Evolutionary conservation across 2,329 filamentous ascomycete species (phyloP).

Genomic region (Pezicula rhizophila): DNA sequence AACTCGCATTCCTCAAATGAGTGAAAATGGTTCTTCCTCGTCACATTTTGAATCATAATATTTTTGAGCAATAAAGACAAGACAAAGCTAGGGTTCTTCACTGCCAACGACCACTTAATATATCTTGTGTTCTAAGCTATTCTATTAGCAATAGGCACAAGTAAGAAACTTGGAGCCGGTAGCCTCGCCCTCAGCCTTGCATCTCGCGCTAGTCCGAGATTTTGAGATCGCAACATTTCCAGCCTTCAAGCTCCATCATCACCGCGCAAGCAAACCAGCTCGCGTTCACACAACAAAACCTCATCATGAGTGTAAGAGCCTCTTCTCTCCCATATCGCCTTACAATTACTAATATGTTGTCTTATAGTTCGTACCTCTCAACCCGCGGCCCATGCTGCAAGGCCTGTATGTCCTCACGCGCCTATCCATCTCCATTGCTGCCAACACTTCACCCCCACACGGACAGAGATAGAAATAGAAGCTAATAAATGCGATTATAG

Average conservation of each 20-base stretch:
- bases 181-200: constrained; percentile 8
- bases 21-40: neutral
- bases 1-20: neutral
- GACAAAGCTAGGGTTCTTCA: no score
- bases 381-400: constrained; percentile 95
- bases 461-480: neutral
- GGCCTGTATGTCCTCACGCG: constrained; percentile 58
- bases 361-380: constrained; percentile 79
- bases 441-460: neutral
- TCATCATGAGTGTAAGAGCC: constrained; percentile 33
- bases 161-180: no score
- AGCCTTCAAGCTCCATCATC: constrained; percentile 11
- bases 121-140: no score
- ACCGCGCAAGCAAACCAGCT: constrained; percentile 9
- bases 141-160: no score
- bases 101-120: no score
- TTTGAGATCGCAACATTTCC: constrained; percentile 13
- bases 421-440: constrained; percentile 1
- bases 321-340: neutral
- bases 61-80: no score
- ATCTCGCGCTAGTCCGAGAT: constrained; percentile 9
- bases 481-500: constrained; percentile 34
- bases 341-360: constrained; percentile 16
- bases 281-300: constrained; percentile 8
- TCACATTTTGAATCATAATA: no score